Evolutionary conservation across 768 basidiomycete genomes (phyloP).

Genomic region (Leucogyrophana mollusca): DNA sequence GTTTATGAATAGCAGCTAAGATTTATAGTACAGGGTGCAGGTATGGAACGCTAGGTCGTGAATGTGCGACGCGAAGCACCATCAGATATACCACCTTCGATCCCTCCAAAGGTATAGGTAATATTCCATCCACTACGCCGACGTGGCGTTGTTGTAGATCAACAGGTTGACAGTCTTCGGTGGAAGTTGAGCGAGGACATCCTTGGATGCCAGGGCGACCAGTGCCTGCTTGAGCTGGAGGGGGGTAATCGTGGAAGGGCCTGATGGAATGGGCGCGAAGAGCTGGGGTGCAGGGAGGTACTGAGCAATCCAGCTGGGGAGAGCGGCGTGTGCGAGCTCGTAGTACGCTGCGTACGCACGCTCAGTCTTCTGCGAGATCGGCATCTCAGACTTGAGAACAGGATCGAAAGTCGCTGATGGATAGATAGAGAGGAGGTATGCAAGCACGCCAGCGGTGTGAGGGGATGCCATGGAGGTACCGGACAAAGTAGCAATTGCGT

Average conservation of each 20-base stretch:
- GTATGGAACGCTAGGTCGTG: no score
- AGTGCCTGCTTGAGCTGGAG: constrained; percentile 76
- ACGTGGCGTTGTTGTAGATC: constrained; percentile 81
- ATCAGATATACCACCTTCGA: no score
- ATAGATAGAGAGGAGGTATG: constrained; percentile 91
- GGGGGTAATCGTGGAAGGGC: constrained; percentile 54
- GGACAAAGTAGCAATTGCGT: constrained; percentile 72
- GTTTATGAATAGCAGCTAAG: no score
- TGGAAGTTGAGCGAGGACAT: constrained; percentile 46
- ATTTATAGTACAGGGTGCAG: no score
- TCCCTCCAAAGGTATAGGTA: no score
- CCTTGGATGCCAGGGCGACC: constrained; percentile 53
- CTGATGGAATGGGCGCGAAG: constrained; percentile 41
- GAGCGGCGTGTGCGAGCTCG: constrained; percentile 48
- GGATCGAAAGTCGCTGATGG: constrained; percentile 66
- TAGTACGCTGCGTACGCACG: constrained; percentile 48
- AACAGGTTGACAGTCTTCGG: constrained; percentile 64
- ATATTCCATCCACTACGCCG: no score
- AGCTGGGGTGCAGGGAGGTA: constrained; percentile 57
- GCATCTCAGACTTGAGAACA: constrained; percentile 36
- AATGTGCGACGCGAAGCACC: no score
- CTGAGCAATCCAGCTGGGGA: constrained; percentile 56
- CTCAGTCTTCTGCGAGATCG: constrained; percentile 28
- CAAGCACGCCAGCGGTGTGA: constrained; percentile 85
- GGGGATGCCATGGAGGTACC: constrained; percentile 97